Percentiles rank a stretch among this genome's conserved stretches.
phyloP scores from a whole-genome alignment of 768 basidiomycete species.

The Naganishia vishniacii region DNA sequence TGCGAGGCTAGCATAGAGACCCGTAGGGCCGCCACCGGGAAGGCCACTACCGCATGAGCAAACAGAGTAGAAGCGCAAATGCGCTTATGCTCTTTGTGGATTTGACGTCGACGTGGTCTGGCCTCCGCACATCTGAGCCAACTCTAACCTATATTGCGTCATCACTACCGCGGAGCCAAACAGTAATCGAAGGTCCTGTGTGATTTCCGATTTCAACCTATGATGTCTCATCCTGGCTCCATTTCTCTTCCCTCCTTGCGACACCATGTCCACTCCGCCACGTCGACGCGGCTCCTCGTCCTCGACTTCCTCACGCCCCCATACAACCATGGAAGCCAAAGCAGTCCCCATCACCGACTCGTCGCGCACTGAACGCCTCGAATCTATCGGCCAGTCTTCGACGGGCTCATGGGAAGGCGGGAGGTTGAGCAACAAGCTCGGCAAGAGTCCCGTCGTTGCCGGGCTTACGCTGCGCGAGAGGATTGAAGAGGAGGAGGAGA shows the following conservation, averaged over 20 bases:
- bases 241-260: not conserved
- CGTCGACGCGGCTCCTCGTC: not conserved
- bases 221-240: too few relatives aligned
- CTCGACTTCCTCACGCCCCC: not conserved
- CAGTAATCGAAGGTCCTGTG: too few relatives aligned
- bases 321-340: constrained; percentile 5
- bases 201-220: too few relatives aligned
- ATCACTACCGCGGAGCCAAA: not conserved
- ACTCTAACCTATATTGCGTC: not conserved
- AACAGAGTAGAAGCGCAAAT: not conserved
- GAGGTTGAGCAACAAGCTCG: constrained; percentile 26
- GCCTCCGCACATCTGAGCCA: too few relatives aligned
- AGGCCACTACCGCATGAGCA: too few relatives aligned
- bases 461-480: constrained; percentile 1
- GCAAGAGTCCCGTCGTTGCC: constrained; percentile 9
- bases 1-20: too few relatives aligned
- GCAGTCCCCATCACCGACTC: constrained; percentile 21
- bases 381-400: constrained; percentile 39
- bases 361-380: constrained; percentile 30
- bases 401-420: constrained; percentile 47
- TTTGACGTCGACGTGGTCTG: not conserved
- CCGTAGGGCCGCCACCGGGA: too few relatives aligned
- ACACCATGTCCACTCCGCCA: constrained; percentile 1
- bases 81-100: too few relatives aligned
- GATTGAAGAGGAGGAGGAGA: not conserved